phyloP scores from a whole-genome alignment of 257 asterid species.

The Buddleja alternifolia region DNA sequence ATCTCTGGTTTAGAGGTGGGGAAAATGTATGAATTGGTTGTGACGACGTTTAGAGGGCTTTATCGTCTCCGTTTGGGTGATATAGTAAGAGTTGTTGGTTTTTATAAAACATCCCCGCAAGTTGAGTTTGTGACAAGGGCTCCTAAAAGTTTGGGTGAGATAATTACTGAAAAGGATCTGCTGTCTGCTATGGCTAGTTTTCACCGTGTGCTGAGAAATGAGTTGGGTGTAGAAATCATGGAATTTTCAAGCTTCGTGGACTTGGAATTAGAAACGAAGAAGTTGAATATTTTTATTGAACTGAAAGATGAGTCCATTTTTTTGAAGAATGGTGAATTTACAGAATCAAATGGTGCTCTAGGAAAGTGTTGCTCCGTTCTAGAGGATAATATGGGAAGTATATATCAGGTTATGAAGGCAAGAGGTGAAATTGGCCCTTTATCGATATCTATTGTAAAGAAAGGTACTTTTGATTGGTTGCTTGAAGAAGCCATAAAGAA shows the following conservation, averaged over 20 bases:
- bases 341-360: conserved; percentile 19
- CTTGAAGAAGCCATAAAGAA: conserved; percentile 32
- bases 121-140: conserved; percentile 32
- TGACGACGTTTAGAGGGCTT: conserved; percentile 32
- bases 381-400: conserved; percentile 37
- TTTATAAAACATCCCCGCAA: conserved; percentile 24
- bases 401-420: conserved; percentile 38
- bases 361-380: conserved; percentile 33
- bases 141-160: conserved; percentile 16
- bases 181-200: conserved; percentile 20
- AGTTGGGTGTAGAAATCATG: conserved; percentile 22
- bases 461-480: conserved; percentile 29
- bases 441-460: conserved; percentile 12
- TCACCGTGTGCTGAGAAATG: conserved; percentile 23
- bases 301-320: conserved; percentile 4
- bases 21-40: conserved; percentile 27
- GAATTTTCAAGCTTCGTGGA: conserved; percentile 27
- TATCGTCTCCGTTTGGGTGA: conserved; percentile 33
- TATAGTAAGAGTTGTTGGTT: conserved; percentile 29
- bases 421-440: conserved; percentile 39
- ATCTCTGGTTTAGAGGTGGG: conserved; percentile 28
- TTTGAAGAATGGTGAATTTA: conserved; percentile 19
- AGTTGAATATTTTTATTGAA: conserved; percentile 28
- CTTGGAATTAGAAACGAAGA: conserved; percentile 18
- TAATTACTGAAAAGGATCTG: conserved; percentile 30